Base-by-base conservation (phyloP, 176 grass and related monocot species). In the Aegilops bicornis region DNA sequence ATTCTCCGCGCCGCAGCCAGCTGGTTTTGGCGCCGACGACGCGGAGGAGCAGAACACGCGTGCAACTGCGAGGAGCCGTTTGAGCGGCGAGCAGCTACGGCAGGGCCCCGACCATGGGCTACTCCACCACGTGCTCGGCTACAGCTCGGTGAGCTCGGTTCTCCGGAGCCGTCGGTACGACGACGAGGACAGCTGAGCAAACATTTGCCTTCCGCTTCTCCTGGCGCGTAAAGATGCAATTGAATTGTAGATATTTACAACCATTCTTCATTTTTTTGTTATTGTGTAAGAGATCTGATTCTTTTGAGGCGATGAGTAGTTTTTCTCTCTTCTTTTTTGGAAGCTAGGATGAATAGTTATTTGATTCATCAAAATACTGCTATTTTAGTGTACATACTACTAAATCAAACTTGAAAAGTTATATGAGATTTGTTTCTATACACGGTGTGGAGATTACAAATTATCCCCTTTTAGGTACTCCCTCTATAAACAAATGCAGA, bases 1-100 rank as follows among this genome's bases (percentile, higher is more conserved):
- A 65, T 91, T 88, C 12, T 91, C 89, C 31, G 89, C 89, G 40
- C 89, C 89, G 78, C 89, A 91, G 71, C 82, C 89, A 10, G 82
- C 70, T 40, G 77, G 33, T 68, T 30, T 24, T 56, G 37, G 30
- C 8, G 69, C 11, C 0, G 47, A 69, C 37, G 86, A 84, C 24
- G 23, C 30, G 22, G 89, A 65, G 64, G 54, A 85, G n/a, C 16
- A 82, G 73, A 15, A 52, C 15, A 11, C 15, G 24, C 24, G 43
- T 2, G 23, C 40, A 0, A 2, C 32, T 29, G 66, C 86, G 23
- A 82, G 77, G 70, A 56, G 48, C 62, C 74, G 56, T 20, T 43
- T 81, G 82, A 91, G 89, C 40, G 78, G 77, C 52, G 89, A 91
- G 48, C 82, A 88, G 77, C 63, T 30, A 23, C 30, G 82, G 82